Percentiles rank a stretch among this genome's conserved stretches.
These are phyloP conservation scores for Aspergillus tamarii DNA, from an alignment of 2,329 filamentous ascomycete genomes.

Conservation along the genomic window DNA sequence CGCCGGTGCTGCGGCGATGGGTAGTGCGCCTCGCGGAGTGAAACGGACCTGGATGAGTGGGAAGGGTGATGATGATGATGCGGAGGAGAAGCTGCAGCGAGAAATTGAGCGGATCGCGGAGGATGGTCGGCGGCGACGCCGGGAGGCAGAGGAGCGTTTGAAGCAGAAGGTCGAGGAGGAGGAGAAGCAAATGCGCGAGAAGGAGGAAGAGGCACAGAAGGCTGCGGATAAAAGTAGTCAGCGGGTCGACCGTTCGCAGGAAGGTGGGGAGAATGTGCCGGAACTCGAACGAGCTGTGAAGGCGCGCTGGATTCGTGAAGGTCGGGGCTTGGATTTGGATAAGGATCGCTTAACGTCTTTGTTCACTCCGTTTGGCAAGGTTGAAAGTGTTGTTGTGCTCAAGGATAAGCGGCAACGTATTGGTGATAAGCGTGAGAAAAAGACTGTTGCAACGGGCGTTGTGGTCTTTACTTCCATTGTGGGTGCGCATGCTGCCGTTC, in stretches of 20 bases:
- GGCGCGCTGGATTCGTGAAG: conserved; percentile 58
- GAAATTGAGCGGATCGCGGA: conserved; percentile 58
- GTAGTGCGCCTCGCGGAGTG: conserved; percentile 55
- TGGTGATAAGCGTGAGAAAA: conserved; percentile 55
- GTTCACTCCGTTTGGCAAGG: conserved; percentile 59
- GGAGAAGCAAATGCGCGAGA: conserved; percentile 40
- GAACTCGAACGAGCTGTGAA: conserved; percentile 63
- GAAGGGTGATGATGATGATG: conserved; percentile 43
- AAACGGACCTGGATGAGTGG: conserved; percentile 57
- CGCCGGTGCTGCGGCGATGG: conserved; percentile 43
- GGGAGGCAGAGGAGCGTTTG: conserved; percentile 50
- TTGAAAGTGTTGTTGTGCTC: conserved; percentile 58
- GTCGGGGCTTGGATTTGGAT: conserved; percentile 49
- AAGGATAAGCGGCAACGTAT: conserved; percentile 60
- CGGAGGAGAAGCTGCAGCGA: conserved; percentile 54
- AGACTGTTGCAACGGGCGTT: conserved; percentile 55
- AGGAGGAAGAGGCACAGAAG: conserved; percentile 49
- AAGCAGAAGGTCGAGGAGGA: conserved; percentile 51
- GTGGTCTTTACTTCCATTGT: conserved; percentile 62
- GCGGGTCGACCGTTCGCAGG: conserved; percentile 38
- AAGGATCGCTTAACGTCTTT: conserved; percentile 50
- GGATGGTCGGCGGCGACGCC: conserved; percentile 55
- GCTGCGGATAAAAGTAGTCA: conserved; percentile 36
- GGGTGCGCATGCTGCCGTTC: conserved; percentile 59
- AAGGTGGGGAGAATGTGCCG: conserved; percentile 47